Percentiles rank a stretch among this genome's conserved stretches.
Conservation (phyloP, 805 yeast species). For the Pichia manshurica region DNA sequence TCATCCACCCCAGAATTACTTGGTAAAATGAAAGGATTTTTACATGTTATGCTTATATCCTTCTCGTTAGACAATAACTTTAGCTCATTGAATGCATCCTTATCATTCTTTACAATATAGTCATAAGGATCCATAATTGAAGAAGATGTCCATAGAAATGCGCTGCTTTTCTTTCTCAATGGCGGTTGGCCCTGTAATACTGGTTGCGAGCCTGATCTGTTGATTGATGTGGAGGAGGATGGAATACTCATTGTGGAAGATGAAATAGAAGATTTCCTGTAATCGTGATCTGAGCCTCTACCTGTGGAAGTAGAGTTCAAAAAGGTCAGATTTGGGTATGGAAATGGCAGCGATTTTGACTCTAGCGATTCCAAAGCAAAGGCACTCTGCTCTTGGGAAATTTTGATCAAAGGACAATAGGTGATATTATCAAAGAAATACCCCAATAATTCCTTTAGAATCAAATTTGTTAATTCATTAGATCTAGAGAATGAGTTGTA, state of each 20-base stretch:
- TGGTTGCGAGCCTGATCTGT: neutral
- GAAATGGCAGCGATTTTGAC: conserved; percentile 15
- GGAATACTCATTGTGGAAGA: conserved; percentile 3
- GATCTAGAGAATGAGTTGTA: conserved; percentile 1
- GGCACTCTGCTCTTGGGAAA: conserved; percentile 23
- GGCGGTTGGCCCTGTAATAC: conserved; percentile 9
- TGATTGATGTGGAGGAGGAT: conserved; percentile 3
- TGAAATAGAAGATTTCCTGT: conserved; percentile 7
- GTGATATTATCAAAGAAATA: conserved; percentile 67
- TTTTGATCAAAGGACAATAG: conserved; percentile 48
- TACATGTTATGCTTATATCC: conserved; percentile 12
- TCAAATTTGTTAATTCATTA: conserved; percentile 25
- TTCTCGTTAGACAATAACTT: conserved; percentile 8
- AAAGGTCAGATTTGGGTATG: conserved; percentile 26
- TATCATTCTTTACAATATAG: conserved; percentile 28
- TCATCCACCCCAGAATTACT: neutral
- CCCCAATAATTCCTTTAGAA: conserved; percentile 40
- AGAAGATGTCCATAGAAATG: conserved; percentile 26
- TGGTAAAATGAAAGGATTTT: conserved; percentile 23
- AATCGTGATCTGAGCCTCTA: neutral
- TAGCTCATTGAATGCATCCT: conserved; percentile 16
- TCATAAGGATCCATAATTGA: conserved; percentile 33
- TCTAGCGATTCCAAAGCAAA: conserved; percentile 19
- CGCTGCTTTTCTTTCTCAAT: conserved; percentile 24
- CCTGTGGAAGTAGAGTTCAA: conserved; percentile 7